These are phyloP conservation scores for Xylaria hypoxylon DNA, from an alignment of 2,329 filamentous ascomycete species.

Conservation along the genomic window DNA sequence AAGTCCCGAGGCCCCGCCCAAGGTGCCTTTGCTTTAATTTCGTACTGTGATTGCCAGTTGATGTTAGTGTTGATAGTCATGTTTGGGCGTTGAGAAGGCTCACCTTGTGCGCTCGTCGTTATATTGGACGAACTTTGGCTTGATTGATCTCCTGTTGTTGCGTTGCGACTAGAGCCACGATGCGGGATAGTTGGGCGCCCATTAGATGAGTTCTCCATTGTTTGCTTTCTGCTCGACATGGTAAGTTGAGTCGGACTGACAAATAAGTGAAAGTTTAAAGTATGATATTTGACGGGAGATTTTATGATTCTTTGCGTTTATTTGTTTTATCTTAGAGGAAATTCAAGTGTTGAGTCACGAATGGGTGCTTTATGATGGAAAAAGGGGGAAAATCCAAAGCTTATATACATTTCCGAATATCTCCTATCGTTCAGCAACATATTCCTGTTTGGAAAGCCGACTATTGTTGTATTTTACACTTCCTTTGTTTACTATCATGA, in stretches of 20 bases:
- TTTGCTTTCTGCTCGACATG: background rate
- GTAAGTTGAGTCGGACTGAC: background rate
- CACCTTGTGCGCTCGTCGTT: background rate
- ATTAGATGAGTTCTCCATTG: background rate
- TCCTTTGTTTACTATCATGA: background rate
- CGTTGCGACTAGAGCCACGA: background rate
- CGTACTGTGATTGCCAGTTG: background rate
- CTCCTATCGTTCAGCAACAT: background rate
- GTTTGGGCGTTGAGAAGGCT: too few species aligned
- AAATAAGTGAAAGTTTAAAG: background rate
- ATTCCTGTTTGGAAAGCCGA: background rate
- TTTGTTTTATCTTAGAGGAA: background rate
- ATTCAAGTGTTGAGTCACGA: background rate
- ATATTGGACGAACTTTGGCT: background rate
- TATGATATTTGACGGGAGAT: background rate
- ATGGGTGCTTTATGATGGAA: background rate
- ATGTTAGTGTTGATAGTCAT: background rate
- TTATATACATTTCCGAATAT: background rate
- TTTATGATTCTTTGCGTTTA: background rate
- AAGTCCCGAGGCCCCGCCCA: background rate
- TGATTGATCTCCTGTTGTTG: background rate
- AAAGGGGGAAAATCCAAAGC: background rate
- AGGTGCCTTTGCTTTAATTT: background rate
- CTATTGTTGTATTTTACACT: background rate
- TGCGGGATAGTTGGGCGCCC: background rate